Conservation (phyloP, 768 basidiomycete genomes). For the Lentinula edodes region DNA sequence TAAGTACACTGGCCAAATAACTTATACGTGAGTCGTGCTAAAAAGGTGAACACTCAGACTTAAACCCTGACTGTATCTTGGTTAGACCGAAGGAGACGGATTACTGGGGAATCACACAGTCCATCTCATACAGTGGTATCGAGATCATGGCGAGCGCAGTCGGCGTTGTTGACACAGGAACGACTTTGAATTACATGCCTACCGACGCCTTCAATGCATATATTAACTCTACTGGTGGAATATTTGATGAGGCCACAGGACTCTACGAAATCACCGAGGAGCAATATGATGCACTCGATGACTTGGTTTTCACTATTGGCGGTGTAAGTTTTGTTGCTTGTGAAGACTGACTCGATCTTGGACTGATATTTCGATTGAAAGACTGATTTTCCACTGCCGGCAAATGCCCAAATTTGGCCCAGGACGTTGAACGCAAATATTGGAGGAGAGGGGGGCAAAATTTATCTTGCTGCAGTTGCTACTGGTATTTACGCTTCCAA, state of each 20-base stretch:
- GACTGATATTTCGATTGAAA: constrained; percentile 1
- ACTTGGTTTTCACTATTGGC: constrained; percentile 50
- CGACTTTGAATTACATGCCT: constrained; percentile 46
- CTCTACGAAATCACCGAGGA: constrained; percentile 45
- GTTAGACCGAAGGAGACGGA: background rate
- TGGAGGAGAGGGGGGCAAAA: constrained; percentile 22
- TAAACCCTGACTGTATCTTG: background rate
- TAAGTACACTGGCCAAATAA: background rate
- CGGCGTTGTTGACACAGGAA: constrained; percentile 22
- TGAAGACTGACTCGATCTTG: too few relatives aligned
- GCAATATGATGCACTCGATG: constrained; percentile 48
- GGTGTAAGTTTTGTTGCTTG: constrained; percentile 23
- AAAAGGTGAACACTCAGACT: background rate
- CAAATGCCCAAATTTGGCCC: constrained; percentile 37
- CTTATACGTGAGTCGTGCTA: background rate
- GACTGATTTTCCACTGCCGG: constrained; percentile 30
- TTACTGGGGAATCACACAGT: constrained; percentile 5
- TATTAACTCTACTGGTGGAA: constrained; percentile 33
- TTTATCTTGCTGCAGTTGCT: constrained; percentile 31
- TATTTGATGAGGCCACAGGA: constrained; percentile 21
- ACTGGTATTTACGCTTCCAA: constrained; percentile 20
- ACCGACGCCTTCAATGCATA: constrained; percentile 42
- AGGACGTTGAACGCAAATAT: constrained; percentile 26
- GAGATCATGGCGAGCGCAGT: background rate
- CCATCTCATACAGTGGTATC: background rate